phyloP scores from a whole-genome alignment of 108 stramenopile species.

The Mediolabrus comicus region DNA sequence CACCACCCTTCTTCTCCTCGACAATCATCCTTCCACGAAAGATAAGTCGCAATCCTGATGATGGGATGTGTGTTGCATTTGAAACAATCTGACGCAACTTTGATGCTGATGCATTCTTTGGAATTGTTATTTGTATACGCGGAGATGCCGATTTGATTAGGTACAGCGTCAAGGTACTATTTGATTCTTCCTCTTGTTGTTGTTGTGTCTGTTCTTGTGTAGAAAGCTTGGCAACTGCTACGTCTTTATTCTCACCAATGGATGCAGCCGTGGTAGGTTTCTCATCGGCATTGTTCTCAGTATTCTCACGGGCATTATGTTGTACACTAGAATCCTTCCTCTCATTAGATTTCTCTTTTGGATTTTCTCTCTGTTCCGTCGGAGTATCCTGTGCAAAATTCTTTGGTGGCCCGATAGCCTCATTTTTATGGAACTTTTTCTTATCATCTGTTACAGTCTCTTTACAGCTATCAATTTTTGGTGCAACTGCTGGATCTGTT shows the following conservation, averaged over 20 bases:
- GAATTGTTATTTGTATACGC: slow-evolving; percentile 2
- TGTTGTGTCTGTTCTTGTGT: background rate
- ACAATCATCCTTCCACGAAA: slow-evolving; percentile 72
- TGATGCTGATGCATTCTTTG: slow-evolving; percentile 19
- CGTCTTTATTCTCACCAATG: background rate
- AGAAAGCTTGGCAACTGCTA: too few species aligned
- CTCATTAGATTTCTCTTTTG: background rate
- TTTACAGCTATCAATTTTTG: too few species aligned
- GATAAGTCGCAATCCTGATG: slow-evolving; percentile 50
- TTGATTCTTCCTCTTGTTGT: background rate
- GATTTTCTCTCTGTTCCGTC: too few species aligned
- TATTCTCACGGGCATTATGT: background rate
- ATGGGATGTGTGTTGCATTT: slow-evolving; percentile 55
- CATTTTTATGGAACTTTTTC: too few species aligned
- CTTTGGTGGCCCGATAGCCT: too few species aligned
- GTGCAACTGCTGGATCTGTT: too few species aligned
- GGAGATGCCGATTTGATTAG: slow-evolving; percentile 10
- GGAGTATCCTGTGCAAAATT: too few species aligned
- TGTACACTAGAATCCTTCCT: background rate
- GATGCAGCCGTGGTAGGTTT: background rate
- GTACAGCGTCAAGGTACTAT: slow-evolving; percentile 1
- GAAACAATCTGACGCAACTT: slow-evolving; percentile 42
- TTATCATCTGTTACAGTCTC: too few species aligned
- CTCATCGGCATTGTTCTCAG: background rate
- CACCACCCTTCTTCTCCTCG: background rate